A percentile compares a stretch with the other conserved stretches of the same genome.
Conservation (phyloP, 768 basidiomycete genomes). For the Pilatotrama ljubarskyi region DNA sequence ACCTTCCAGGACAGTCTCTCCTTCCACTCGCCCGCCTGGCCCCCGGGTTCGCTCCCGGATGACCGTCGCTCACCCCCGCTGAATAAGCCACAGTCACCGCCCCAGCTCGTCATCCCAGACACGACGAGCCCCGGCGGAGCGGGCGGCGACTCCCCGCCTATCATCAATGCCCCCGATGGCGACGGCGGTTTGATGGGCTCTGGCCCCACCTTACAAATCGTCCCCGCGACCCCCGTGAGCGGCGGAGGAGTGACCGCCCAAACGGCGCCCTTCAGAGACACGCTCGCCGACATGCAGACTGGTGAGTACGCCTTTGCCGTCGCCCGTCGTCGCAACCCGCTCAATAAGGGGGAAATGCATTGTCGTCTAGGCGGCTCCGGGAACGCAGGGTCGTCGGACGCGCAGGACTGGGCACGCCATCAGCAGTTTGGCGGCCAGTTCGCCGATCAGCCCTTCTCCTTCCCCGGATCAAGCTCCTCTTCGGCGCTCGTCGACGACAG, state of each 20-base stretch:
- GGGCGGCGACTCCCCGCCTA: slow-evolving; percentile 43
- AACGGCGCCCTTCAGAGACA: slow-evolving; percentile 52
- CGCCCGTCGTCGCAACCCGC: not conserved
- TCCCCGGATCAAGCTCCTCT: slow-evolving; percentile 20
- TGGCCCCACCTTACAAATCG: slow-evolving; percentile 73
- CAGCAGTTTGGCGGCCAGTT: slow-evolving; percentile 17
- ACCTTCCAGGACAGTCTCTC: slow-evolving; percentile 56
- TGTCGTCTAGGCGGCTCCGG: slow-evolving; percentile 5
- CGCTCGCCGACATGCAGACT: slow-evolving; percentile 51
- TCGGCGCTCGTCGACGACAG: slow-evolving; percentile 18
- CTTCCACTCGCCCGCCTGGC: slow-evolving; percentile 67
- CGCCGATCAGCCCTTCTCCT: slow-evolving; percentile 18
- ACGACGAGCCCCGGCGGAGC: slow-evolving; percentile 42
- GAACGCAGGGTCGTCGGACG: slow-evolving; percentile 12
- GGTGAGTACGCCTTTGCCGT: slow-evolving; percentile 39
- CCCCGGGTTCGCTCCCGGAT: slow-evolving; percentile 42
- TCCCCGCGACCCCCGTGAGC: slow-evolving; percentile 79
- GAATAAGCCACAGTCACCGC: slow-evolving; percentile 66
- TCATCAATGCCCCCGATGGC: slow-evolving; percentile 64
- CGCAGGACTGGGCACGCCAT: slow-evolving; percentile 17
- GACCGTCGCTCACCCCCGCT: slow-evolving; percentile 39
- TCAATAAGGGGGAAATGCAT: too few species aligned
- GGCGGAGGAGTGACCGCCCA: slow-evolving; percentile 53
- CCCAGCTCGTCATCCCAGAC: slow-evolving; percentile 59
- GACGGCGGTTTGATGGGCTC: slow-evolving; percentile 45